Percentiles rank a stretch among this genome's conserved stretches.
Conservation (phyloP, 805 yeast genomes). For the Cyberlindnera veronae region DNA sequence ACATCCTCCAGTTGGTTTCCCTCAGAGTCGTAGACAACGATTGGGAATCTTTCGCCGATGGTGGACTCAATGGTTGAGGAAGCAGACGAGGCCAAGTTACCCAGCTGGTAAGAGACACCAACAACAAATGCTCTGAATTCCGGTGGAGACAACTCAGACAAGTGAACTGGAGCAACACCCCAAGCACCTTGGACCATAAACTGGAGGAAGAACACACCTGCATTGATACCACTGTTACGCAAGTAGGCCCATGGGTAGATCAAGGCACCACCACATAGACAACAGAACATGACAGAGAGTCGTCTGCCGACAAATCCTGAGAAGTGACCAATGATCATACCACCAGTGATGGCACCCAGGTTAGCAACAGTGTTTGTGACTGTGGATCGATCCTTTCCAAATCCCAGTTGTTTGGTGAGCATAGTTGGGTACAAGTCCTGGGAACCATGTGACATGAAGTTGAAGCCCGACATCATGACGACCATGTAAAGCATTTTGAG, state of each 20-base stretch:
- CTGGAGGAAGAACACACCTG: constrained; percentile 60
- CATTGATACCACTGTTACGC: constrained; percentile 45
- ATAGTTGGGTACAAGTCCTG: constrained; percentile 62
- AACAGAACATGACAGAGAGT: constrained; percentile 47
- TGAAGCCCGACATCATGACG: constrained; percentile 59
- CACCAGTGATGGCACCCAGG: constrained; percentile 56
- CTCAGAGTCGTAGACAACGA: constrained; percentile 26
- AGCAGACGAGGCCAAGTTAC: constrained; percentile 65
- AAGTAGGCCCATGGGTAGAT: constrained; percentile 63
- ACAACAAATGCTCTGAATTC: constrained; percentile 59
- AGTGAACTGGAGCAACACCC: constrained; percentile 64
- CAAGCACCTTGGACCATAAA: constrained; percentile 67
- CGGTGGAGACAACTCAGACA: constrained; percentile 60
- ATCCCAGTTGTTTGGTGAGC: constrained; percentile 43
- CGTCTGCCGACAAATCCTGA: constrained; percentile 56
- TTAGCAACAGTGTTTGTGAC: constrained; percentile 57
- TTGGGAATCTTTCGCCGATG: constrained; percentile 57
- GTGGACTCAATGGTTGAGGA: constrained; percentile 62
- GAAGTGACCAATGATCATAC: constrained; percentile 51
- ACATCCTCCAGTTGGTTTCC: constrained; percentile 30
- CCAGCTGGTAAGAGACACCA: constrained; percentile 64
- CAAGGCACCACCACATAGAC: constrained; percentile 55
- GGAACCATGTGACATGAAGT: constrained; percentile 59
- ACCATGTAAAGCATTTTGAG: constrained; percentile 53
- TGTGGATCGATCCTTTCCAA: constrained; percentile 42